Base-by-base conservation (phyloP, 2,329 filamentous ascomycete genomes). In the Lachnum nothofagi region DNA sequence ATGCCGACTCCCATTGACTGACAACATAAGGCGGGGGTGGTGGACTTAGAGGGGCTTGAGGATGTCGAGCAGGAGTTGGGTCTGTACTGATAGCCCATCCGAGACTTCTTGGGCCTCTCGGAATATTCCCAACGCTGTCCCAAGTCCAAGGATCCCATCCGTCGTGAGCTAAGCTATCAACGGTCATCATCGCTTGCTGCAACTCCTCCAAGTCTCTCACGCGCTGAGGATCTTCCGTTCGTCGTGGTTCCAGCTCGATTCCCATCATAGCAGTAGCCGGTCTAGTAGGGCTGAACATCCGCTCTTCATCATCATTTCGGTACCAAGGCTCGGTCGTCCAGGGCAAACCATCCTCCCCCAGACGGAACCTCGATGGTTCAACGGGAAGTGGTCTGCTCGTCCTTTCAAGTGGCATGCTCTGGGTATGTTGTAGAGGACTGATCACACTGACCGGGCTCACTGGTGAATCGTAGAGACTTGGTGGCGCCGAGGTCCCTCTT, bases 181-280 rank as follows among this genome's bases (percentile, higher is more conserved):
- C 61, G 6, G 63, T 64, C 63, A 65, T 63, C 63, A 65, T 63
- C 6, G 63, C 63, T 35, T 59, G 59, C 25, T 63, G 61, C 31
- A 65, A 44, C 12, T 57, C 49, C 39, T 58, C 61, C 35, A 65
- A 27, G 9, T 65, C 60, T 37, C 55, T 50, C 16, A 60, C 56
- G 12, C 60, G 47, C 29, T 58, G 56, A 17, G 63, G 60, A 46
- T 65, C 63, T 41, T 64, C 63, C 2, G 44, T 44, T 9, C 58
- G 57, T 42, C 44, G 35, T 29, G 52, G 51, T 19, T 60, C 55
- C 4, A 43, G 27, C 38, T 60, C 52, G 12, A 49, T 51, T 8
- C 37, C 51, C 19, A 50, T 34, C 24, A 52, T 42, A 22, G 24
- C 22, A 44, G 39, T 16, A 38, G 33, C 25, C 25, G 37, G 20